phyloP scores from a whole-genome alignment of 148 eudicot species.

The Spergularia marina region DNA sequence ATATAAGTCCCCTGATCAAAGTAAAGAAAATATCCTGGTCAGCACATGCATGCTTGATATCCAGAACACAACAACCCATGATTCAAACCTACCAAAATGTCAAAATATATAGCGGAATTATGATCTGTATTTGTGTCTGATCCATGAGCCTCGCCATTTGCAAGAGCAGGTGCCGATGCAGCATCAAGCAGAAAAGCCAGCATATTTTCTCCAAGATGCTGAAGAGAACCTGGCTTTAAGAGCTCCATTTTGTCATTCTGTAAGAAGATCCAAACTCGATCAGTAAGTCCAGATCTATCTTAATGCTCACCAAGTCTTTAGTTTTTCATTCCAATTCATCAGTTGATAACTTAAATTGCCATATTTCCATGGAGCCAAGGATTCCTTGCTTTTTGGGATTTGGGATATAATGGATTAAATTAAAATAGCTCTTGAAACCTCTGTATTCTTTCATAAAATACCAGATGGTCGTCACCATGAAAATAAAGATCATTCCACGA shows the following conservation, averaged over 20 bases:
- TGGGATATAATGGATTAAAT: neutral
- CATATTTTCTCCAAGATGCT: conserved; percentile 99
- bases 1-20: conserved; percentile 75
- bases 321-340: neutral
- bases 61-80: conserved; percentile 4
- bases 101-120: conserved; percentile 78
- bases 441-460: neutral
- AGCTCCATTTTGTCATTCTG: conserved; percentile 95
- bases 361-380: neutral
- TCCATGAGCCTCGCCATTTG: conserved; percentile 39
- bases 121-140: conserved; percentile 29
- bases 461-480: too few relatives aligned
- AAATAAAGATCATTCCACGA: too few relatives aligned
- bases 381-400: neutral
- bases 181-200: conserved; percentile 74
- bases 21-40: conserved; percentile 12
- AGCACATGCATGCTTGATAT: conserved; percentile 4
- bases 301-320: neutral
- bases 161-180: conserved; percentile 59
- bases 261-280: conserved; percentile 14
- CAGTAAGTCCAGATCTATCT: neutral
- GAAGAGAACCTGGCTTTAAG: conserved; percentile 84
- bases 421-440: neutral
- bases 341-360: neutral
- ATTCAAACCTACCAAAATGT: conserved; percentile 64